phyloP scores from a whole-genome alignment of 257 asterid genomes.

The Parsonsia alboflavescens region DNA sequence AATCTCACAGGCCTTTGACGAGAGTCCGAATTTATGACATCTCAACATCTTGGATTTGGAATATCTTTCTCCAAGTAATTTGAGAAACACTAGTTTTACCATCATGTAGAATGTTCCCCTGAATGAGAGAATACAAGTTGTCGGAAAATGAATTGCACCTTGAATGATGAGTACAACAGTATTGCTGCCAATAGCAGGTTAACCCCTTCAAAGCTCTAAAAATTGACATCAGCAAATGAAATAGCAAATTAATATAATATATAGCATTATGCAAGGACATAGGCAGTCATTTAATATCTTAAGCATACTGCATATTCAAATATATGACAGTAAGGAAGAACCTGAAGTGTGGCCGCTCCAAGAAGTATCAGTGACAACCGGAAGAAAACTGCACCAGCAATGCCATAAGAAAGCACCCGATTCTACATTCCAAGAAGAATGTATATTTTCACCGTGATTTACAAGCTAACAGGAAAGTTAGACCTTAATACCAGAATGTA shows the following conservation, averaged over 20 bases:
- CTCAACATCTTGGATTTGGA: neutral
- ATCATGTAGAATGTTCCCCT: neutral
- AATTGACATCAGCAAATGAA: slow-evolving; percentile 20
- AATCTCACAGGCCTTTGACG: neutral
- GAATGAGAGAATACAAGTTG: neutral
- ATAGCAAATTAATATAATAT: neutral
- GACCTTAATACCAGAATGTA: slow-evolving; percentile 12
- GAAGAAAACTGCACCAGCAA: slow-evolving; percentile 90
- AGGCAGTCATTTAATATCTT: neutral
- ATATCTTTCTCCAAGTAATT: neutral
- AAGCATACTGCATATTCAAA: neutral
- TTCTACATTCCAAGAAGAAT: slow-evolving; percentile 37
- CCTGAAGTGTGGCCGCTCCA: slow-evolving; percentile 97
- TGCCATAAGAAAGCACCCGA: slow-evolving; percentile 94
- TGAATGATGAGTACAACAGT: slow-evolving; percentile 85
- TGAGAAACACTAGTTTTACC: neutral
- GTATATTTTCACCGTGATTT: slow-evolving; percentile 11
- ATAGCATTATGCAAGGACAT: neutral
- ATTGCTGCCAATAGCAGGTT: slow-evolving; percentile 69
- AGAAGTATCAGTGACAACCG: slow-evolving; percentile 81
- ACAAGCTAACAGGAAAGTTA: neutral
- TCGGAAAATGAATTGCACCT: slow-evolving; percentile 48
- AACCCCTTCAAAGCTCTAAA: slow-evolving; percentile 73
- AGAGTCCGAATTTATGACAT: neutral
- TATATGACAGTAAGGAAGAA: slow-evolving; percentile 24